phyloP scores from a whole-genome alignment of 345 rosid genomes.

The Rhizophora apiculata region DNA sequence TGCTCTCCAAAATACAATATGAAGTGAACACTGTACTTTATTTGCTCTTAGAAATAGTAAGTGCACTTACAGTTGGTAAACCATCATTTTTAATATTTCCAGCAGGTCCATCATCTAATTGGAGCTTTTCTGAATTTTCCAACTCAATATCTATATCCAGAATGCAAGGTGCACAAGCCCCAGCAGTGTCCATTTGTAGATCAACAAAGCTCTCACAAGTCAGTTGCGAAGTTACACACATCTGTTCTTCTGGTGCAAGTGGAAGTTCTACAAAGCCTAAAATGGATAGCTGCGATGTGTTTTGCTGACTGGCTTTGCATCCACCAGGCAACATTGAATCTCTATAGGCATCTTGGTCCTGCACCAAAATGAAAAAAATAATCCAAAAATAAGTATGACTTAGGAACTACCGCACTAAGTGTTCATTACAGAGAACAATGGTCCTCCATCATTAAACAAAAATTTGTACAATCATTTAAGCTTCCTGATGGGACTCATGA shows the following conservation, averaged over 20 bases:
- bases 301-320: slow-evolving; percentile 36
- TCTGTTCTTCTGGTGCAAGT: slow-evolving; percentile 44
- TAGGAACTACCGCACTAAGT: background rate
- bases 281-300: slow-evolving; percentile 47
- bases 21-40: background rate
- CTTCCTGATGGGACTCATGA: too few species aligned
- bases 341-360: slow-evolving; percentile 64
- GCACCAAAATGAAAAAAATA: slow-evolving; percentile 18
- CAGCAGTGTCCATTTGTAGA: slow-evolving; percentile 51
- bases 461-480: too few species aligned
- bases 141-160: slow-evolving; percentile 63
- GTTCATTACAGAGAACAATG: background rate
- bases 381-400: background rate
- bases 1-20: background rate
- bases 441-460: background rate
- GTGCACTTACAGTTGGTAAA: slow-evolving; percentile 44
- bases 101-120: slow-evolving; percentile 41
- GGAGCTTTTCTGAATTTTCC: slow-evolving; percentile 39
- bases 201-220: slow-evolving; percentile 58
- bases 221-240: slow-evolving; percentile 42
- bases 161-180: slow-evolving; percentile 58
- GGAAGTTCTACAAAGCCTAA: slow-evolving; percentile 66
- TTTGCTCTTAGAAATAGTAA: background rate
- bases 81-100: slow-evolving; percentile 50
- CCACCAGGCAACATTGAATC: slow-evolving; percentile 64